A percentile compares a stretch with the other conserved stretches of the same genome.
Evolutionary conservation across 148 eudicot species (phyloP).

Genomic region (Dysphania ambrosioides): DNA sequence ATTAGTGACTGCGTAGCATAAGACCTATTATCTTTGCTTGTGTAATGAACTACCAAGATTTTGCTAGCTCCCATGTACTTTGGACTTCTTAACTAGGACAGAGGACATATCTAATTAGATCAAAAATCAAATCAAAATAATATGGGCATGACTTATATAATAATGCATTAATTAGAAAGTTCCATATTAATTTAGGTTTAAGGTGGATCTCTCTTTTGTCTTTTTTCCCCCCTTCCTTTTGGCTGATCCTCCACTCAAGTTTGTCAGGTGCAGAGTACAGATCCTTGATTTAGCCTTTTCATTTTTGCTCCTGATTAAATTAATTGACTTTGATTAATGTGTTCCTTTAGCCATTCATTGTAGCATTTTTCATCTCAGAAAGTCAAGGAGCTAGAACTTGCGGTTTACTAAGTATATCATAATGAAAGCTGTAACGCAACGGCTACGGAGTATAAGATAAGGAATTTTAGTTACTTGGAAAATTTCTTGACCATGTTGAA

Average conservation of each 20-base stretch:
- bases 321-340: background rate
- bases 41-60: conserved; percentile 4
- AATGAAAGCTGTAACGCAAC: too few species aligned
- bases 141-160: background rate
- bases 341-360: background rate
- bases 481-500: background rate
- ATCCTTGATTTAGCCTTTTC: conserved; percentile 3
- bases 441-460: too few species aligned
- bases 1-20: background rate
- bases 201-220: conserved; percentile 10
- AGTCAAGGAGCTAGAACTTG: too few species aligned
- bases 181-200: conserved; percentile 4
- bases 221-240: background rate
- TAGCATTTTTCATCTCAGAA: too few species aligned
- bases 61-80: background rate
- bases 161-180: background rate
- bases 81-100: conserved; percentile 10
- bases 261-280: conserved; percentile 20
- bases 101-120: conserved; percentile 4
- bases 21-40: conserved; percentile 4
- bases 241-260: background rate
- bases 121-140: background rate
- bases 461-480: too few species aligned
- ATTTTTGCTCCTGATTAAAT: conserved; percentile 5
- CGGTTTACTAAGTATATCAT: too few species aligned